Conservation (phyloP, 2,329 filamentous ascomycete genomes). For the Calycina herbarum region DNA sequence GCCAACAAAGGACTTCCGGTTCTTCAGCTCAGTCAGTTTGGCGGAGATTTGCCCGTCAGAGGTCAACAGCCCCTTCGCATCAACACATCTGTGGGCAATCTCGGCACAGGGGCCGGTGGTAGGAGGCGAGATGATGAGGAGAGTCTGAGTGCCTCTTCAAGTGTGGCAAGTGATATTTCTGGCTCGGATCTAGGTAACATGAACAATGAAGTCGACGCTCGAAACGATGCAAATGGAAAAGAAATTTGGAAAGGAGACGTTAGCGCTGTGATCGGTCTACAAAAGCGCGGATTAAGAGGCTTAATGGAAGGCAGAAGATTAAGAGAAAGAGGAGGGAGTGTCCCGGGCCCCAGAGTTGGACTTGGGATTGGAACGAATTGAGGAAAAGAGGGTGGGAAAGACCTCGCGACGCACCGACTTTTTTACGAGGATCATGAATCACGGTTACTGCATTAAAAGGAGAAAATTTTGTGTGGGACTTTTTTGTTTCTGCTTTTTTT, state of each 20-base stretch:
- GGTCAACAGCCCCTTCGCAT: conserved; percentile 44
- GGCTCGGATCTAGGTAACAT: conserved; percentile 30
- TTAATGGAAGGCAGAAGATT: conserved; percentile 92
- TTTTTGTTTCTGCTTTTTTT: background rate
- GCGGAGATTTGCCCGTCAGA: conserved; percentile 23
- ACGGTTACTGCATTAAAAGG: conserved; percentile 5
- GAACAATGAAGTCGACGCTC: conserved; percentile 41
- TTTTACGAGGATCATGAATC: conserved; percentile 12
- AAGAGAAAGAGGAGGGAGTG: conserved; percentile 63
- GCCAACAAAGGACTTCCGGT: conserved; percentile 15
- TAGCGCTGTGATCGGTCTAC: conserved; percentile 88
- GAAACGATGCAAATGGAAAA: conserved; percentile 43
- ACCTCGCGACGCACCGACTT: background rate
- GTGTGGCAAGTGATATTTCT: conserved; percentile 32
- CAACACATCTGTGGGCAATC: conserved; percentile 48
- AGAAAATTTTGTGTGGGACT: background rate
- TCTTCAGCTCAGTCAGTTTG: conserved; percentile 24
- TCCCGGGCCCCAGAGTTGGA: conserved; percentile 45
- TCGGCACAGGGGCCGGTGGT: conserved; percentile 32
- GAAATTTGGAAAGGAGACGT: conserved; percentile 81
- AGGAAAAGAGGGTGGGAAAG: background rate
- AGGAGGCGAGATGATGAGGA: conserved; percentile 39
- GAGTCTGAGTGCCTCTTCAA: conserved; percentile 35
- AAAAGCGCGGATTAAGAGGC: conserved; percentile 88
- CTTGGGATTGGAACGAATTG: conserved; percentile 49